Percentiles rank a stretch among this genome's conserved stretches.
phyloP scores from a whole-genome alignment of 75 land plant genomes.

The Cunninghamia lanceolata region DNA sequence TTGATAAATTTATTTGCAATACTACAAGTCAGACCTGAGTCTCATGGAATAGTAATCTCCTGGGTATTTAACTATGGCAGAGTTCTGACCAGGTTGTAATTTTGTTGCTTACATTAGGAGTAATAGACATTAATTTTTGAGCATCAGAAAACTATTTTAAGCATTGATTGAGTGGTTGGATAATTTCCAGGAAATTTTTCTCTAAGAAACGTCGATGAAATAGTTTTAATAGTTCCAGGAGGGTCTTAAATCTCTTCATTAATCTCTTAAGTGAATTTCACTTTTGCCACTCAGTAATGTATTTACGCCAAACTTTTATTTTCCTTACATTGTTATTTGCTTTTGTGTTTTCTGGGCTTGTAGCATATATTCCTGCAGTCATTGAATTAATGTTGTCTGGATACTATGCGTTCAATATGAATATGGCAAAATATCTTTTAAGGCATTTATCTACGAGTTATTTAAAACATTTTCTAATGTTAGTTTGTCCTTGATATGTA shows the following conservation, averaged over 20 bases:
- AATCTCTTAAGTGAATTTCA: background rate
- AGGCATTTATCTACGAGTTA: background rate
- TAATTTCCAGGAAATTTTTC: background rate
- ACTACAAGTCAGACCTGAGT: background rate
- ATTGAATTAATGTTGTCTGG: background rate
- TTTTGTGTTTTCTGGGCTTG: background rate
- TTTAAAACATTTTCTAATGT: background rate
- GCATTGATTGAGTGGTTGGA: background rate
- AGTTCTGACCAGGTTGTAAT: background rate
- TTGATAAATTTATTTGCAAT: background rate
- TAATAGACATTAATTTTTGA: background rate
- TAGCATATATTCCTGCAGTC: background rate
- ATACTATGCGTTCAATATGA: background rate
- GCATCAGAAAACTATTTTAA: background rate
- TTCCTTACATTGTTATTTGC: background rate
- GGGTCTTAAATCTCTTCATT: background rate
- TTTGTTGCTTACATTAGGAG: background rate
- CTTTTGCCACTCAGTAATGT: background rate
- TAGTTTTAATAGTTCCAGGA: background rate
- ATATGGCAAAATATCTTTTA: background rate
- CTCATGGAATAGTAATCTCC: background rate
- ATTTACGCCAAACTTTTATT: background rate
- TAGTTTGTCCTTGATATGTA: slow-evolving; percentile 18
- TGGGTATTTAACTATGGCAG: background rate
- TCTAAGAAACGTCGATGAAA: background rate